These are phyloP conservation scores for Blastocystis sp. DNA, from an alignment of 352 stramenopile genomes.

Conservation along the genomic window DNA sequence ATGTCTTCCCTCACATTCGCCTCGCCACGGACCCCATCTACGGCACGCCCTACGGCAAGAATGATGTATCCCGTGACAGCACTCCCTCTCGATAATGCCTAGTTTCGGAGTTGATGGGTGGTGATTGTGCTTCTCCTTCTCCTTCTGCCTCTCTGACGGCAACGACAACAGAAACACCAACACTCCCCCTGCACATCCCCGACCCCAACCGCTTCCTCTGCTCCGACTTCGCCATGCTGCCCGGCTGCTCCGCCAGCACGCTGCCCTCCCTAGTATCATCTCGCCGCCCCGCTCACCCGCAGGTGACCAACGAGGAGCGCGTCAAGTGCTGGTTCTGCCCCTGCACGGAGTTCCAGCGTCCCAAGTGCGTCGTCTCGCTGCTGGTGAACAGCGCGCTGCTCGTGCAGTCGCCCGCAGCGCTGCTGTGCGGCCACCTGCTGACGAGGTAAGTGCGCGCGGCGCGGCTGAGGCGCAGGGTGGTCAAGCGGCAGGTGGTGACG, in stretches of 20 bases:
- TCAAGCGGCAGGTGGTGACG: constrained; percentile 21
- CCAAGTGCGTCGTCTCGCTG: constrained; percentile 2
- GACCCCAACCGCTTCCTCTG: constrained; percentile 45
- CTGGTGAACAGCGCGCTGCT: constrained; percentile 29
- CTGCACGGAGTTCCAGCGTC: constrained; percentile 22
- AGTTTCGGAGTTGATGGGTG: not conserved
- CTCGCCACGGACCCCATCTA: constrained; percentile 14
- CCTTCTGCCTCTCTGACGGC: not conserved
- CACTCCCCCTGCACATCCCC: constrained; percentile 9
- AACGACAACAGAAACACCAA: not conserved
- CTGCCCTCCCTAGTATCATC: not conserved
- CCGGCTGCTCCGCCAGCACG: not conserved
- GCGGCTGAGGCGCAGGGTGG: not conserved
- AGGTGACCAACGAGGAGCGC: constrained; percentile 26
- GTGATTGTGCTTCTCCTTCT: not conserved
- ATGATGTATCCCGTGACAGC: not conserved
- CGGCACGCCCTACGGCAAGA: not conserved
- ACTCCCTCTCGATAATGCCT: not conserved
- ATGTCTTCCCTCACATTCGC: not conserved
- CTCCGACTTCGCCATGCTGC: constrained; percentile 11
- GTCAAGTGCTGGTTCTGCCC: constrained; percentile 27
- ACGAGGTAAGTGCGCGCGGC: not conserved
- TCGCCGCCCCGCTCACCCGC: not conserved
- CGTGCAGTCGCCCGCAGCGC: not conserved
- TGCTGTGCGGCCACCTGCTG: not conserved